A percentile compares a stretch with the other conserved stretches of the same genome.
Evolutionary conservation across 2,329 filamentous ascomycete species (phyloP).

Genomic region (Botrytis byssoidea): DNA sequence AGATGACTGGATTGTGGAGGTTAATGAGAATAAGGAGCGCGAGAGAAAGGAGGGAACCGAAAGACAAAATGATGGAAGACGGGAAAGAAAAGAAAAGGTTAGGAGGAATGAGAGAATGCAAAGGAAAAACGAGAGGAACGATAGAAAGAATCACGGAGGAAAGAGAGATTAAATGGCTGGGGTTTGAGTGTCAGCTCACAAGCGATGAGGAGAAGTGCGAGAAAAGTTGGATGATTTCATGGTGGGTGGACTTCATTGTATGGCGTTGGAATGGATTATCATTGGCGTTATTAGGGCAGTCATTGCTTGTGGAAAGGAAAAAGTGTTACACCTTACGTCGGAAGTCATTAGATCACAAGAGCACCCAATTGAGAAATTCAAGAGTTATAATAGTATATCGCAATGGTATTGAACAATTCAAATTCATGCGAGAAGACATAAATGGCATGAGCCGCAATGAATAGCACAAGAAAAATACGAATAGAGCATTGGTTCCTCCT

Average conservation of each 20-base stretch:
- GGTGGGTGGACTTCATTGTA: constrained; percentile 16
- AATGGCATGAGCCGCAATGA: neutral
- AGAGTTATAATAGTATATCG: constrained; percentile 10
- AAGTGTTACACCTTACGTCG: constrained; percentile 12
- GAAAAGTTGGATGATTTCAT: constrained; percentile 12
- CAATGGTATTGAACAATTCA: constrained; percentile 1
- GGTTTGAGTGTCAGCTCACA: neutral
- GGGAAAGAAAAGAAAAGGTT: constrained; percentile 65
- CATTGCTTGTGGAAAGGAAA: constrained; percentile 10
- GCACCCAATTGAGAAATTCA: neutral
- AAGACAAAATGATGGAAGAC: constrained; percentile 60
- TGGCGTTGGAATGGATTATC: constrained; percentile 24
- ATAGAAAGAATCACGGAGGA: constrained; percentile 33
- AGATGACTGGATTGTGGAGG: constrained; percentile 87
- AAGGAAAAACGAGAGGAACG: constrained; percentile 62
- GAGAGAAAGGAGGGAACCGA: constrained; percentile 61
- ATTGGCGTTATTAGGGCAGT: constrained; percentile 17
- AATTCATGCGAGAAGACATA: neutral
- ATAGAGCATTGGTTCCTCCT: neutral
- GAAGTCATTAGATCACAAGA: neutral
- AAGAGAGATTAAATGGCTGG: constrained; percentile 10
- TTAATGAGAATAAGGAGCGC: constrained; percentile 73
- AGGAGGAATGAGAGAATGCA: constrained; percentile 68
- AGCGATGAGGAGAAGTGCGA: neutral
- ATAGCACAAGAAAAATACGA: neutral